A percentile compares a stretch with the other conserved stretches of the same genome.
Conservation (phyloP, 2,329 filamentous ascomycete genomes). For the Sclerotinia sclerotiorum region DNA sequence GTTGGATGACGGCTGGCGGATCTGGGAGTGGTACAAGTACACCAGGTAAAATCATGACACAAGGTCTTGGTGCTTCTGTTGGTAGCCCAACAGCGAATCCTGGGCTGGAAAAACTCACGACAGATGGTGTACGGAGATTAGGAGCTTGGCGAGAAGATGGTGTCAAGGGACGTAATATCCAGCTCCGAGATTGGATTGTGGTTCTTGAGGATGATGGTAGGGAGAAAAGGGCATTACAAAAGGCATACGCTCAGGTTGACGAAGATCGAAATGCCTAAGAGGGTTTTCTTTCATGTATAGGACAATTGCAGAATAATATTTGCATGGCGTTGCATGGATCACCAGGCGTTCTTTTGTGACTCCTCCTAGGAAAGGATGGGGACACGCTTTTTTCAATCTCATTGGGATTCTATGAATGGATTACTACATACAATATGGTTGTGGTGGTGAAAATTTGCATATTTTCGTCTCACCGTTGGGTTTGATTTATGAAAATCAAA, state of each 20-base stretch:
- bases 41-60: slow-evolving; percentile 42
- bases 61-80: slow-evolving; percentile 42
- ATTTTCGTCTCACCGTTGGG: slow-evolving; percentile 16
- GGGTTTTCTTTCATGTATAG: slow-evolving; percentile 13
- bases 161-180: slow-evolving; percentile 73
- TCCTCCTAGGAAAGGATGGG: slow-evolving; percentile 7
- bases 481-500: slow-evolving; percentile 13
- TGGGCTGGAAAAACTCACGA: slow-evolving; percentile 49
- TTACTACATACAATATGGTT: slow-evolving; percentile 10
- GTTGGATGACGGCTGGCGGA: slow-evolving; percentile 64
- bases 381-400: slow-evolving; percentile 12
- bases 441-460: slow-evolving; percentile 6
- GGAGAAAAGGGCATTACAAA: slow-evolving; percentile 62
- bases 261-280: slow-evolving; percentile 42
- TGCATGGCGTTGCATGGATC: slow-evolving; percentile 25
- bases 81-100: slow-evolving; percentile 42
- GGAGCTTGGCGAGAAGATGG: slow-evolving; percentile 79
- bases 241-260: slow-evolving; percentile 37
- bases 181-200: slow-evolving; percentile 78
- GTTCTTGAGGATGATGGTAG: slow-evolving; percentile 77
- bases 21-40: slow-evolving; percentile 53
- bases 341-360: slow-evolving; percentile 23
- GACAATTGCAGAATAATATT: slow-evolving; percentile 17
- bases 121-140: slow-evolving; percentile 60
- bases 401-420: slow-evolving; percentile 17